Base-by-base conservation (phyloP, 768 basidiomycete species). In the Agaricus subrufescens region DNA sequence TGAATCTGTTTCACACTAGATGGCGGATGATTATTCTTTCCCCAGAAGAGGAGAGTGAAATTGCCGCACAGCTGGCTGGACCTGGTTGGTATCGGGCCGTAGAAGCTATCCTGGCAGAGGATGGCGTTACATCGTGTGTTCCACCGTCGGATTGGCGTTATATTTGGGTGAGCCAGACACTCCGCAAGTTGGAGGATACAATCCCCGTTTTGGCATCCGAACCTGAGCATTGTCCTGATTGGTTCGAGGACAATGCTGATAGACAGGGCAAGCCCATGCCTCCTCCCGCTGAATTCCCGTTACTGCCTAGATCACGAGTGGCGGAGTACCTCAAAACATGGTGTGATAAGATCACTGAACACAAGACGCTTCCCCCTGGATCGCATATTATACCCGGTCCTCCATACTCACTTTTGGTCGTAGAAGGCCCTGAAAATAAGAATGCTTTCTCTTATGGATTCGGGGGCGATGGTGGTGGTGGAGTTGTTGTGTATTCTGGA, bases 381-480 rank as follows among this genome's bases (percentile, higher is more conserved):
- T 75, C 84, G 3, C 85, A 87, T 58, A 67, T 75, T 23, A 79
- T 87, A 45, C 74, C 89, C 9, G 93, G 92, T 0, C 91, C 93
- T 29, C 94, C 94, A 0, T 98, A 95, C 67, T 89, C 91, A 34
- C 73, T 99, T 5, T 78, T 99, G 44, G 68, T 99, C n/a, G 83
- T 96, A 46, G 91, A 98, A 50, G 85, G 86, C 58, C 86, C 91
- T 0, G 87, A 91, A 57, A 76, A 84, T 2, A 79, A 83, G 8
- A 99, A 98, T 65, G 96, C 97, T 1, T 97, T 99, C 69, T 91
- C 89, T 1, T 98, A 95, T 66, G 96, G 96, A 1, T 98, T 98
- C 61, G 93, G 93, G 11, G 88, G 91, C 2, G 84, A 94, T 63
- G 89, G 91, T 38, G 91, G 87, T 0, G 94, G 93, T 56, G 96